Conservation (phyloP, 2,329 filamentous ascomycete genomes). For the Trichophyton benhamiae region DNA sequence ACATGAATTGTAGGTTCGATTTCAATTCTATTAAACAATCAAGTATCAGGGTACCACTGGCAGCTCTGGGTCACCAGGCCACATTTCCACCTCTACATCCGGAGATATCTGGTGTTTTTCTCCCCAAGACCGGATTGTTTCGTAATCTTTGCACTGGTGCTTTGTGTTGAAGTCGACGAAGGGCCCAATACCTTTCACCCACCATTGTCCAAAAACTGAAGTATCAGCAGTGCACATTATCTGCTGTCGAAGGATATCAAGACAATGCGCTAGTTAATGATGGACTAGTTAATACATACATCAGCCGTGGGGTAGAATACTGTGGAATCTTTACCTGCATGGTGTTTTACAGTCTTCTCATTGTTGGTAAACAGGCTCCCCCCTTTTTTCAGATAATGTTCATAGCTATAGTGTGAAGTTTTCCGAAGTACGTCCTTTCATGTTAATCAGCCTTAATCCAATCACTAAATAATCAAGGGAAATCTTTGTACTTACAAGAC, state of each 20-base stretch:
- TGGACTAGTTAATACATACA: too few species aligned
- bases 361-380: slow-evolving; percentile 45
- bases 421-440: slow-evolving; percentile 9
- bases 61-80: slow-evolving; percentile 7
- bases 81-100: background rate
- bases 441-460: slow-evolving; percentile 35
- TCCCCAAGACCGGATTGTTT: slow-evolving; percentile 9
- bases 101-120: slow-evolving; percentile 20
- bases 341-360: slow-evolving; percentile 42
- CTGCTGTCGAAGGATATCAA: slow-evolving; percentile 14
- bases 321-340: slow-evolving; percentile 20
- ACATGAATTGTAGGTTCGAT: too few species aligned
- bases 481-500: slow-evolving; percentile 12
- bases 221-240: slow-evolving; percentile 13
- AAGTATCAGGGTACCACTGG: slow-evolving; percentile 7
- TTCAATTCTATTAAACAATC: too few species aligned
- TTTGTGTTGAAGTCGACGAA: slow-evolving; percentile 29
- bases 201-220: slow-evolving; percentile 9
- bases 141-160: slow-evolving; percentile 12
- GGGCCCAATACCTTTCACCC: slow-evolving; percentile 18
- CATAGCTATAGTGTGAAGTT: slow-evolving; percentile 19
- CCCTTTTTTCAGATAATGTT: slow-evolving; percentile 23
- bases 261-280: slow-evolving; percentile 10
- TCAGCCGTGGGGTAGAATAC: too few species aligned
- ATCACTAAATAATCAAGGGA: slow-evolving; percentile 20